Base-by-base conservation (phyloP, 1,284 basidiomycete species). In the Bjerkandera adusta region DNA sequence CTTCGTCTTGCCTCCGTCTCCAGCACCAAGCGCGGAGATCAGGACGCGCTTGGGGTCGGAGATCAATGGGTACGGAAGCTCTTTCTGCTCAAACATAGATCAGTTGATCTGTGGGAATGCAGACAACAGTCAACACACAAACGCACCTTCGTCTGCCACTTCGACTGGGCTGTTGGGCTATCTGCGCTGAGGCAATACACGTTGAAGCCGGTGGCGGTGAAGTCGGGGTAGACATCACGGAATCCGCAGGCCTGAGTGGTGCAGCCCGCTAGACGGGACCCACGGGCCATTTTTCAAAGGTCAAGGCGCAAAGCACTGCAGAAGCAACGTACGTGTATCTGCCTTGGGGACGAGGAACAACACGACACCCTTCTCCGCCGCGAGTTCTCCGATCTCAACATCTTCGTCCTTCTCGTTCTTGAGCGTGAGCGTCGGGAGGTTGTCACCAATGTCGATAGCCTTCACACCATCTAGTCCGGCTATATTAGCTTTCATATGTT, bases 181-280 rank as follows among this genome's bases (percentile, higher is more conserved):
- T 97, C 94, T 18, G 85, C 85, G 57, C 89, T 93, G 50, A 97
- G 68, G 50, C 93, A 93, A 65, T 90, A 94, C 33, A 97, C 84
- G 34, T 76, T 76, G 68, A 85, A 97, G 37, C 83, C 76, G 45
- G 77, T 62, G 4, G 76, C 70, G 2, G 75, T 71, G 63, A 95
- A 94, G 53, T 89, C 84, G 6, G 80, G 74, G 64, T 89, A 89
- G 36, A 72, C 71, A 64, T 97, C 93, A 27, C 93, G 79, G 74
- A 87, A 95, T 3, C 84, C 88, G 62, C 92, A 95, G 0, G 92
- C 92, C 65, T 96, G 92, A 29, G 70, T 85, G 2, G 91, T 94
- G 69, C 92, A 94, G 29, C 91, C 89, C 39, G 87, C 90, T 92
- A 51, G 5, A 1, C 20, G 12, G 20, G 22, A n/a, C 33, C 33